Conservation (phyloP, 768 basidiomycete genomes). For the Grammothele lineata region DNA sequence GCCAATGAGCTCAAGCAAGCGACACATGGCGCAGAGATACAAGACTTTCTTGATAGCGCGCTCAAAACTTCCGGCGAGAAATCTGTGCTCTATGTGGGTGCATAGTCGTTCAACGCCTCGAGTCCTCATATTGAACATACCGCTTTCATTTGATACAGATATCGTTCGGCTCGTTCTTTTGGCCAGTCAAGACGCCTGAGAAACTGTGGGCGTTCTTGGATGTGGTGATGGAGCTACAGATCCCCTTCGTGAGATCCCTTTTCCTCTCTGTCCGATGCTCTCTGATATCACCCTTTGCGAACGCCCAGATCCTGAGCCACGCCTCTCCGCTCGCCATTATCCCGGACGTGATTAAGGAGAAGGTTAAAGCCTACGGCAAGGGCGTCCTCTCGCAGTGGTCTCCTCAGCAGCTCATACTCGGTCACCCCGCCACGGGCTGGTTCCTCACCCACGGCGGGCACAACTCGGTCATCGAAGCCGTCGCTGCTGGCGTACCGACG, state of each 20-base stretch:
- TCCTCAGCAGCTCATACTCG: constrained; percentile 22
- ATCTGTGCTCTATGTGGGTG: too few relatives aligned
- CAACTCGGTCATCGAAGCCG: constrained; percentile 20
- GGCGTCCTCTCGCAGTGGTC: constrained; percentile 20
- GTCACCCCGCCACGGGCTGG: constrained; percentile 23
- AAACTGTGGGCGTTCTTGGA: constrained; percentile 21
- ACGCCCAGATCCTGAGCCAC: constrained; percentile 22
- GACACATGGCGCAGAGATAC: too few relatives aligned
- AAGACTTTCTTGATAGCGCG: too few relatives aligned
- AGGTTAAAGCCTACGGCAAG: constrained; percentile 15
- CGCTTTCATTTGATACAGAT: too few relatives aligned
- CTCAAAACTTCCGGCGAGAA: too few relatives aligned
- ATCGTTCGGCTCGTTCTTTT: constrained; percentile 22
- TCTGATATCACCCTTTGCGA: too few relatives aligned
- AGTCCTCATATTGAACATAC: too few relatives aligned
- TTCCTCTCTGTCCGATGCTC: too few relatives aligned
- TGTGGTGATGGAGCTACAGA: constrained; percentile 16
- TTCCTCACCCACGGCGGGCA: constrained; percentile 24
- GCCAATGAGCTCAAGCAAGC: too few relatives aligned
- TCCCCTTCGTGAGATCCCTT: constrained; percentile 20
- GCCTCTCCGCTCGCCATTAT: constrained; percentile 12
- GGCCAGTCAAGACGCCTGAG: constrained; percentile 19
- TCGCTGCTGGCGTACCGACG: constrained; percentile 19
- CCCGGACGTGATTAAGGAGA: constrained; percentile 13
- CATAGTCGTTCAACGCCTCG: too few relatives aligned